Base-by-base conservation (phyloP, 2,329 filamentous ascomycete genomes). In the Diaporthe ampelina region DNA sequence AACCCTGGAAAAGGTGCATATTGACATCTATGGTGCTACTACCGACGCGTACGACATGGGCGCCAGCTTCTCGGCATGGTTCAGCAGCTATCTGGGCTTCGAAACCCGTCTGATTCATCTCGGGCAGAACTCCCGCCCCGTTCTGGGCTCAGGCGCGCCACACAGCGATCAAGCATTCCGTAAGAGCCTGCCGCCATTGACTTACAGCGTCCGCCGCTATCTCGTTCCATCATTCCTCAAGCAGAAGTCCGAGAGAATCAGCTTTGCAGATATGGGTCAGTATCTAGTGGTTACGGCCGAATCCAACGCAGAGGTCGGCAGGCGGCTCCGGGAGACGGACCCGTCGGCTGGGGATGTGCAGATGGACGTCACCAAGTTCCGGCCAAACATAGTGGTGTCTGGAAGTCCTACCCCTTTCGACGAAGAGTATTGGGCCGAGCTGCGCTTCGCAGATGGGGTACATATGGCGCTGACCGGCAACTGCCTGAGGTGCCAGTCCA, bases 361-460 rank as follows among this genome's bases (percentile, higher is more conserved):
- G n/a, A 68, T 68, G 63, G 63, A 68, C 32, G 17, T 68, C 21
- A 68, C 63, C 63, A 68, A 68, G 48, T 68, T 68, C 63, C 29
- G 63, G 32, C 63, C 63, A 9, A 68, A 68, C 63, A 40, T 68
- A 1, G 32, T 68, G 29, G 48, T 68, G 0, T 68, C 63, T 24
- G 63, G 63, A 1, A 68, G 63, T 45, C 63, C 63, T 9, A 29
- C 63, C 4, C 63, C 63, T 7, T 68, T 68, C 7, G 63, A 68
- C 48, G 63, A 68, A 45, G 63, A 68, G 6, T 68, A 68, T 4
- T 68, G 63, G 63, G 63, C 48, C 48, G 63, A 68, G 32, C 32
- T 68, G 63, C 48, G 63, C 15, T 68, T 68, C 17, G 21, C 48
- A 17, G 63, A 48, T 29, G 63, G 48, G 32, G 5, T 32, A 8